Evolutionary conservation across 2,329 filamentous ascomycete species (phyloP).

Genomic region (Tolypocladium cylindrosporum): DNA sequence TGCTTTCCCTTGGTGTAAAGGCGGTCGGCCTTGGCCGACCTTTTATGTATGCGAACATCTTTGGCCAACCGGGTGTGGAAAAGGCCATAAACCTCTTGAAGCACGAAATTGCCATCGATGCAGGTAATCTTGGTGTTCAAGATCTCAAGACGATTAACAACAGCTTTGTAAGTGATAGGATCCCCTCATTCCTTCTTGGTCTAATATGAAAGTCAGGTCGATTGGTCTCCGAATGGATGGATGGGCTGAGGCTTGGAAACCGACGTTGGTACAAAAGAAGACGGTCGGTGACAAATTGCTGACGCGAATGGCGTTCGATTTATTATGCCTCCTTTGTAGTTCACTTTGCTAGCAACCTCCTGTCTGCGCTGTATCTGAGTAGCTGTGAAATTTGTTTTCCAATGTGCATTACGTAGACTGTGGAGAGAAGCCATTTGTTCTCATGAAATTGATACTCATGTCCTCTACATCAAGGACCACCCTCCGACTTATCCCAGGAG

Average conservation of each 20-base stretch:
- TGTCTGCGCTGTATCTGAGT: too few species aligned
- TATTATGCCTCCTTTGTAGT: too few species aligned
- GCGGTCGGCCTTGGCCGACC: slow-evolving; percentile 37
- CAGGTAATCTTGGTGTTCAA: slow-evolving; percentile 30
- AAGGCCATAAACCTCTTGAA: slow-evolving; percentile 34
- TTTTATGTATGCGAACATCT: slow-evolving; percentile 44
- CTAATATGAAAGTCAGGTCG: neutral
- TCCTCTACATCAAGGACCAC: too few species aligned
- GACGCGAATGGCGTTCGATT: too few species aligned
- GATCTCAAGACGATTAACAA: slow-evolving; percentile 22
- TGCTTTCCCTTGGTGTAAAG: slow-evolving; percentile 32
- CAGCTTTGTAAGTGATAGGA: neutral
- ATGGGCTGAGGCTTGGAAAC: neutral
- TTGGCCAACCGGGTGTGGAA: slow-evolving; percentile 36
- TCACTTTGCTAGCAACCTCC: too few species aligned
- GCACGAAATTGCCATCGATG: slow-evolving; percentile 36
- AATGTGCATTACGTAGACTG: too few species aligned
- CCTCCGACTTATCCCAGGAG: too few species aligned
- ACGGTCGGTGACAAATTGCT: too few species aligned
- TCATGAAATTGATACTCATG: too few species aligned
- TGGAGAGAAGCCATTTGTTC: too few species aligned
- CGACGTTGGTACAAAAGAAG: too few species aligned
- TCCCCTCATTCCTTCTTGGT: neutral
- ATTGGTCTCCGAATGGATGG: neutral
- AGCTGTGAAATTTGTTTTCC: too few species aligned